Evolutionary conservation across 495 filamentous ascomycete genomes (phyloP), one percentile per base, ranked within the genome.

Genomic region (Chaetomium fimeti): DNA sequence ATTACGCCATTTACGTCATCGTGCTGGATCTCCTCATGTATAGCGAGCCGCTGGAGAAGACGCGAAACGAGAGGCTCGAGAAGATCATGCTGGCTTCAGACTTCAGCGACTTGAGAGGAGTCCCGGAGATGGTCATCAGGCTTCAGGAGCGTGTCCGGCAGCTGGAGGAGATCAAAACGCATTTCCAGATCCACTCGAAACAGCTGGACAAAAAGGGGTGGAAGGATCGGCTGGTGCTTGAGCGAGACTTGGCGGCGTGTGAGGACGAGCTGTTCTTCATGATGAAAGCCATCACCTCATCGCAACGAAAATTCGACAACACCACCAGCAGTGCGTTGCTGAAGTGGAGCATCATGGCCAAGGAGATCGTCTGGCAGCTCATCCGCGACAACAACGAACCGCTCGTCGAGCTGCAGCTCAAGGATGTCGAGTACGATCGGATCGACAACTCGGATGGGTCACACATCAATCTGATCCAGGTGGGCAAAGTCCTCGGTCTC

Each of bases 81-180:
- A 97, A 95, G 81, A 98, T 98, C 70, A 96, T 98, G 90, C 87
- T 98, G 27, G 94, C 92, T n/a, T 98, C 95, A 15, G 94, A 99
- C 78, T 99, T 99, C 75, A 99, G 94, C 76, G 93, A 99, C 70
- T 82, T 99, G 36, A 86, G 91, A 47, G 94, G 94, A 38, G 91
- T 93, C 5, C 93, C 95, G 0, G 92, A 96, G 75, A 92, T 96
- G 88, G 93, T 98, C 25, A 87, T 88, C 69, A 88, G 86, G 70
- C 82, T 99, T 18, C 94, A 99, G 72, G 88, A 93, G 66, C 87
- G 93, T 20, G 96, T 98, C 62, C 86, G 92, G 43, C 93, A 96
- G 71, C 82, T 99, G 2, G 92, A 97, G 70, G 95, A 99, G 66
- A 96, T 99, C 80, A 99, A 98, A 73, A 89, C 87, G 22, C 88